Conservation (phyloP, 306 rosid genomes). For the Cyamopsis tetragonoloba region DNA sequence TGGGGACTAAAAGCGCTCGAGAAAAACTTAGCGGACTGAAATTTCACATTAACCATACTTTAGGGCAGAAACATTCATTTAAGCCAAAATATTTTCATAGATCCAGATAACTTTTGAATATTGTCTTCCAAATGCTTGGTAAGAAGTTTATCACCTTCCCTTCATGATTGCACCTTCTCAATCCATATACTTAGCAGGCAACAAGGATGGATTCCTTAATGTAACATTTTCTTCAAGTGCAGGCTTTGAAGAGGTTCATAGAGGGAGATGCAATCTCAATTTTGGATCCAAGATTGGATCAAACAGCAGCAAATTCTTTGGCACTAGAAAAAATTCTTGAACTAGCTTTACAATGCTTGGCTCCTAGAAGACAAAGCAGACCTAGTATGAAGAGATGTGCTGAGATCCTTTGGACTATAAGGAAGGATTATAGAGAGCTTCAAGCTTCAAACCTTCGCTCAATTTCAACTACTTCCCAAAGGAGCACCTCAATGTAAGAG, state of each 20-base stretch:
- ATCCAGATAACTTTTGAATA: too few species aligned
- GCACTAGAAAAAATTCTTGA: slow-evolving; percentile 78
- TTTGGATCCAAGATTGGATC: slow-evolving; percentile 76
- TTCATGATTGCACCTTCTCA: background rate
- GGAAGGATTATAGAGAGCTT: slow-evolving; percentile 71
- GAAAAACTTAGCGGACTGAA: too few species aligned
- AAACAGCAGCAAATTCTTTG: slow-evolving; percentile 40
- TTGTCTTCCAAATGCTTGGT: too few species aligned
- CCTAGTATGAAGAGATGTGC: slow-evolving; percentile 89
- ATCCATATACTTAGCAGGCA: background rate
- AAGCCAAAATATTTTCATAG: too few species aligned
- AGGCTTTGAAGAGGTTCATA: slow-evolving; percentile 84
- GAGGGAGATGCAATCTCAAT: slow-evolving; percentile 51
- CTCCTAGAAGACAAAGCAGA: slow-evolving; percentile 83
- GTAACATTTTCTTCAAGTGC: slow-evolving; percentile 36
- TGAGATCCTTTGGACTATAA: slow-evolving; percentile 90
- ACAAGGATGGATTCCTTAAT: background rate
- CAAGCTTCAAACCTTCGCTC: slow-evolving; percentile 56
- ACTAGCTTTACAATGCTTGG: slow-evolving; percentile 89
- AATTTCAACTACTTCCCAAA: slow-evolving; percentile 50
- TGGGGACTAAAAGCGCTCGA: too few species aligned
- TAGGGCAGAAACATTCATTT: too few species aligned
- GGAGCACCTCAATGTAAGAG: slow-evolving; percentile 36
- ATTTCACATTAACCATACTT: too few species aligned
- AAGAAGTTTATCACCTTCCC: background rate